Percentiles rank a stretch among this genome's conserved stretches.
phyloP scores from a whole-genome alignment of 106 monocot genomes.

The Iris macrosiphon region DNA sequence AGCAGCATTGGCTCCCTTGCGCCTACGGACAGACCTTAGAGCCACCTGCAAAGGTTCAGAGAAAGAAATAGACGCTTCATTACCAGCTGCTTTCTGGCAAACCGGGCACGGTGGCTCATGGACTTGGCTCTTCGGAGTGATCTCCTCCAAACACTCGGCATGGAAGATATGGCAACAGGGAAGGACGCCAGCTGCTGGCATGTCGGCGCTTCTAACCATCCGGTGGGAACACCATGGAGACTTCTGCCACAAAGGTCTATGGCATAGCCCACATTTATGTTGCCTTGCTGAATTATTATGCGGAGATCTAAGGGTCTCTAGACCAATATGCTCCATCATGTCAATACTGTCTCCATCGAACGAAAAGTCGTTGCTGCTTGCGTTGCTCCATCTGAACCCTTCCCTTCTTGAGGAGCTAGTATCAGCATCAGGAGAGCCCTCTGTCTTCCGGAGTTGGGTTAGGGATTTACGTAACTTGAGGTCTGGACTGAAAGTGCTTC shows the following conservation, averaged over 20 bases:
- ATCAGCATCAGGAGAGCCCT: constrained; percentile 45
- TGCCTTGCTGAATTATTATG: constrained; percentile 9
- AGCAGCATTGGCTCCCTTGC: not conserved
- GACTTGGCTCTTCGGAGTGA: constrained; percentile 41
- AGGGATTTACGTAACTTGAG: constrained; percentile 51
- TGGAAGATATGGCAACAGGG: constrained; percentile 81
- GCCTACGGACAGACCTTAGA: constrained; percentile 28
- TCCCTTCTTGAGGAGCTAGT: constrained; percentile 55
- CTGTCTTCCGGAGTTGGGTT: constrained; percentile 45
- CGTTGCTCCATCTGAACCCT: constrained; percentile 77
- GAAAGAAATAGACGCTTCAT: constrained; percentile 28
- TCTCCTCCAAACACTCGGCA: constrained; percentile 87
- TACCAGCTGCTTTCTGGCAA: constrained; percentile 17
- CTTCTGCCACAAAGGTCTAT: constrained; percentile 57
- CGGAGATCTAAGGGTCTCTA: constrained; percentile 27
- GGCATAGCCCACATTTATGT: constrained; percentile 62
- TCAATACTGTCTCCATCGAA: constrained; percentile 58
- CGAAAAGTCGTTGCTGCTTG: constrained; percentile 67
- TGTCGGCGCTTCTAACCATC: constrained; percentile 55
- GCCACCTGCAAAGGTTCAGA: constrained; percentile 56
- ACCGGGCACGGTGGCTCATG: constrained; percentile 61
- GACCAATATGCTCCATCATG: constrained; percentile 23
- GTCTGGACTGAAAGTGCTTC: constrained; percentile 45
- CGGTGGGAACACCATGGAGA: constrained; percentile 72
- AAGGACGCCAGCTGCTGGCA: constrained; percentile 67